Base-by-base conservation (phyloP, 73 alveolate species). In the Halteria grandinella region DNA sequence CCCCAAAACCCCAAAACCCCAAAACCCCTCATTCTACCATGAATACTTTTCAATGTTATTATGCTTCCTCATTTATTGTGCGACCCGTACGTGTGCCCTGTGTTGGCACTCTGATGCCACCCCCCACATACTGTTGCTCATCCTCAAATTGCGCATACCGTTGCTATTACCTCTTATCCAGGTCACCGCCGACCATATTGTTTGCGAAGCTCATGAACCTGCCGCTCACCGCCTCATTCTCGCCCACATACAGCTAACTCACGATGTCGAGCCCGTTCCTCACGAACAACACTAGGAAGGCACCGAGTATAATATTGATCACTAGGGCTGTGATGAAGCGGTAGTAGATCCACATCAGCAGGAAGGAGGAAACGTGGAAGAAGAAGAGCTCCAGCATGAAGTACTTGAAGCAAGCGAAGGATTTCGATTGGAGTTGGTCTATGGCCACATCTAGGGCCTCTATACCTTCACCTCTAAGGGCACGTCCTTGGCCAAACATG, bases 401-500 rank as follows among this genome's bases (percentile, higher is more conserved):
- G 44, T 18, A 81, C 54, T 45, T 43, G 71, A 81, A 81, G 47
- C 91, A 81, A 33, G 28, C 37, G 21, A 34, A 47, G 4, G 80
- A 50, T 36, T 71, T 78, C 11, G 52, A 75, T 41, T 81, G 41
- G 20, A 81, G 24, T 17, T 54, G 24, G 33, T 70, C 91, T n/a
- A 81, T 69, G 12, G 91, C 86, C 33, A 34, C 28, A 25, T 81
- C 71, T 31, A 81, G 53, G 27, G 74, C 40, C 23, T 69, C 79
- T 40, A 57, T 53, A 1, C 81, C 79, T 18, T 58, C 63, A 5
- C 86, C 91, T 53, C 91, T 66, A 14, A 81, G 45, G 3, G 91
- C 91, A 31, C 55, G 27, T 0, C 91, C 91, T 36, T 69, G 75
- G 3, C 91, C 91, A 27, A 70, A 71, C 86, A 81, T 70, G 20